Evolutionary conservation across 106 monocot genomes (phyloP).

Genomic region (Ottelia alismoides): DNA sequence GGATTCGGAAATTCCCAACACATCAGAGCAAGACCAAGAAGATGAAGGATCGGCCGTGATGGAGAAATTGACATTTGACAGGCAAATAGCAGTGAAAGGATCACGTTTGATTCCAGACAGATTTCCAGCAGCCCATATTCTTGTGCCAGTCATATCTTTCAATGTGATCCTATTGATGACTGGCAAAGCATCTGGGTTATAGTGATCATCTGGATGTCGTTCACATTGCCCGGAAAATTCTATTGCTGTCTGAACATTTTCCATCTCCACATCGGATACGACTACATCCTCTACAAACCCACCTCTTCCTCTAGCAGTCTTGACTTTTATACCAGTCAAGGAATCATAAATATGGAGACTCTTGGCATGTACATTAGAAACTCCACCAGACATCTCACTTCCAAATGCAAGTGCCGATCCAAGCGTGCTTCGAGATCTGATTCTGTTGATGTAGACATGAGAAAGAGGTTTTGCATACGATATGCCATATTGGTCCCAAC

Average conservation of each 20-base stretch:
- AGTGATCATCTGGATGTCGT: conserved; percentile 50
- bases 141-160: conserved; percentile 38
- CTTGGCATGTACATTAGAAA: conserved; percentile 34
- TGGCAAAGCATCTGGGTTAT: conserved; percentile 44
- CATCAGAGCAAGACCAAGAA: conserved; percentile 63
- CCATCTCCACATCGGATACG: conserved; percentile 41
- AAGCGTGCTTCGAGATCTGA: conserved; percentile 22
- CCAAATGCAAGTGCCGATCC: conserved; percentile 82
- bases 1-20: conserved; percentile 51
- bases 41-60: conserved; percentile 15
- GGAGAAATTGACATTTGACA: conserved; percentile 44
- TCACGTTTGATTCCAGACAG: conserved; percentile 43
- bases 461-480: conserved; percentile 40
- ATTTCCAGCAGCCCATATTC: conserved; percentile 42
- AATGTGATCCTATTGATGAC: conserved; percentile 42
- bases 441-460: conserved; percentile 40
- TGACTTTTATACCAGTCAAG: conserved; percentile 40
- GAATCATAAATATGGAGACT: conserved; percentile 41
- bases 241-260: conserved; percentile 44
- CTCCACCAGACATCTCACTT: conserved; percentile 94
- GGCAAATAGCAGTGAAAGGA: conserved; percentile 64
- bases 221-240: conserved; percentile 44
- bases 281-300: conserved; percentile 49
- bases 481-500: conserved; percentile 86
- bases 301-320: conserved; percentile 63